These are phyloP conservation scores for Aureoboletus auriporus DNA, from an alignment of 768 basidiomycete genomes.

Conservation along the genomic window DNA sequence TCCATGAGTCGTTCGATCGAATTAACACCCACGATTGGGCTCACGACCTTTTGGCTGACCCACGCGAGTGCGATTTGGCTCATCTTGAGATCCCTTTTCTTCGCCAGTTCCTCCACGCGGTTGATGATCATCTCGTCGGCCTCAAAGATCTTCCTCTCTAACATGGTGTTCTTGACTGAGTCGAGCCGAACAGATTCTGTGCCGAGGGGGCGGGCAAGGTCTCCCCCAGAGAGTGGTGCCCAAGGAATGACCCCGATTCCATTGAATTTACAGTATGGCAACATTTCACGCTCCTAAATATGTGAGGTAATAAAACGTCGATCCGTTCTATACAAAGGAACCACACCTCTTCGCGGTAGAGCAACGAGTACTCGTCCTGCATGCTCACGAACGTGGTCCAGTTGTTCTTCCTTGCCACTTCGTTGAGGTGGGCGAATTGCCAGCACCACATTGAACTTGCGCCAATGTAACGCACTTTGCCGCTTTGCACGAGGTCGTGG, in stretches of 20 bases:
- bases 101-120: constrained; percentile 35
- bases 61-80: constrained; percentile 44
- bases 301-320: not conserved
- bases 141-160: constrained; percentile 24
- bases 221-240: constrained; percentile 41
- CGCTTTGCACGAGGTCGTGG: constrained; percentile 45
- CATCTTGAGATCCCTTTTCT: constrained; percentile 33
- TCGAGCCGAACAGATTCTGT: constrained; percentile 20
- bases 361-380: constrained; percentile 51
- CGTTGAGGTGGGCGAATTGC: constrained; percentile 44
- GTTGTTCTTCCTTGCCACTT: constrained; percentile 39
- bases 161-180: constrained; percentile 14
- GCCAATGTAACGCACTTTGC: constrained; percentile 51
- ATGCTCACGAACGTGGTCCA: constrained; percentile 57
- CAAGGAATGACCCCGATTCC: constrained; percentile 55
- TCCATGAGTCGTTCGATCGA: constrained; percentile 28
- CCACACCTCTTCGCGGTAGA: constrained; percentile 51
- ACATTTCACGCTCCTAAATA: constrained; percentile 42
- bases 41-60: constrained; percentile 38
- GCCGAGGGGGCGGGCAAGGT: constrained; percentile 36
- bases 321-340: not conserved
- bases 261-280: constrained; percentile 41
- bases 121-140: constrained; percentile 35
- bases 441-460: constrained; percentile 45
- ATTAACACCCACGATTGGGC: constrained; percentile 43